Conservation (phyloP, 1,284 basidiomycete species). For the Chalciporus sp. region DNA sequence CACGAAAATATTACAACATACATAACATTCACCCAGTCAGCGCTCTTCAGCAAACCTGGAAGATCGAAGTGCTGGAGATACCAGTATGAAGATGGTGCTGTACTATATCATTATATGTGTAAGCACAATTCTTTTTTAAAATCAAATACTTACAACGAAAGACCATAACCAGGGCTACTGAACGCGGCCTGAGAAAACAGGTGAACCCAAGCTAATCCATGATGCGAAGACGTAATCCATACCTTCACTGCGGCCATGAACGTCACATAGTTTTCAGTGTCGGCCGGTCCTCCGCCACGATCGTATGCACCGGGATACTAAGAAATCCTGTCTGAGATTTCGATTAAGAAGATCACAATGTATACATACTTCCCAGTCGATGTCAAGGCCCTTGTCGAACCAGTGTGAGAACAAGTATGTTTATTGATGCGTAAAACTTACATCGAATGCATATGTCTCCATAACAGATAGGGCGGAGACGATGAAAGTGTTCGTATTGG, state of each 20-base stretch:
- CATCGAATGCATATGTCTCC: conserved; percentile 3
- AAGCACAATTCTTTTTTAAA: neutral
- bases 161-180: neutral
- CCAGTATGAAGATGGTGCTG: conserved; percentile 4
- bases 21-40: conserved; percentile 5
- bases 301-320: conserved; percentile 5
- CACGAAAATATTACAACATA: neutral
- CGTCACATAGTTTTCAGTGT: conserved; percentile 4
- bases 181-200: neutral
- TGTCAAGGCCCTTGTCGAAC: conserved; percentile 1
- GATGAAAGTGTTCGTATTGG: neutral
- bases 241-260: conserved; percentile 6
- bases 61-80: conserved; percentile 3
- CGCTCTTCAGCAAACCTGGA: neutral
- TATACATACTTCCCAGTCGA: conserved; percentile 1
- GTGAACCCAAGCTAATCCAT: neutral
- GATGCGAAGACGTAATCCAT: neutral
- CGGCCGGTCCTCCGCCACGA: conserved; percentile 2
- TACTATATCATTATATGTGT: neutral
- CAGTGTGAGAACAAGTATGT: neutral
- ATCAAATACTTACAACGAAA: neutral
- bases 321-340: neutral
- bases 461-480: neutral
- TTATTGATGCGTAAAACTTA: neutral
- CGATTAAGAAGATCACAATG: neutral